Evolutionary conservation across 306 rosid genomes (phyloP), one percentile per base, ranked within the genome.

Genomic region (Senna siamea): DNA sequence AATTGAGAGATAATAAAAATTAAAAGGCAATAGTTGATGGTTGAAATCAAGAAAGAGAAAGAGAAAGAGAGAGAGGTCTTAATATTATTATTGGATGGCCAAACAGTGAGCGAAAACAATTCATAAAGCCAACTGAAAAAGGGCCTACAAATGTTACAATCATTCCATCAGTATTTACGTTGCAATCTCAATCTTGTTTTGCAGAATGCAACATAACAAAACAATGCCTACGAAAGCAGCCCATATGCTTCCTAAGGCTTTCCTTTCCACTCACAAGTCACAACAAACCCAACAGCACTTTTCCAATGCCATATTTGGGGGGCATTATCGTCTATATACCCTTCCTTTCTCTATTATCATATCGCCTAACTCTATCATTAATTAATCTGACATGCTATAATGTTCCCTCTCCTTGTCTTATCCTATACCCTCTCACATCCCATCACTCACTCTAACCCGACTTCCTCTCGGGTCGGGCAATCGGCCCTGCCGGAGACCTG

Each of bases 401-500:
- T 70, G 63, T 34, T 76, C 12, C 75, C 5, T 9, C 8, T 60
- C 8, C n/a, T 35, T 3, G 7, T 51, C 62, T 57, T 69, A 50
- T 26, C 63, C 54, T 50, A 58, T 40, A 28, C 71, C 71, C 11
- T 12, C 6, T 23, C 63, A 10, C 41, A 76, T 6, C 20, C 67
- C 14, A 46, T 34, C 58, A n/a, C 51, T 51, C 12, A 1, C 51
- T 1, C n/a, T 15, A 85, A 2, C 78, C 88, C 67, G 89, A 66
- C 14, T 72, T 70, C 67, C 48, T 81, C 0, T 30, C 43, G 80
- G 93, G 93, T 66, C 93, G 92, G 84, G 92, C 81, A 28, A 92
- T 81, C n/a, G 96, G 96, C 53, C 96, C 97, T 1, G 88, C 90
- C 17, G 81, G 71, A 0, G 97, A 84, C 70, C 86, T 83, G 85